Evolutionary conservation across 2,329 filamentous ascomycete genomes (phyloP).

Genomic region (Tympanopsis confertula): DNA sequence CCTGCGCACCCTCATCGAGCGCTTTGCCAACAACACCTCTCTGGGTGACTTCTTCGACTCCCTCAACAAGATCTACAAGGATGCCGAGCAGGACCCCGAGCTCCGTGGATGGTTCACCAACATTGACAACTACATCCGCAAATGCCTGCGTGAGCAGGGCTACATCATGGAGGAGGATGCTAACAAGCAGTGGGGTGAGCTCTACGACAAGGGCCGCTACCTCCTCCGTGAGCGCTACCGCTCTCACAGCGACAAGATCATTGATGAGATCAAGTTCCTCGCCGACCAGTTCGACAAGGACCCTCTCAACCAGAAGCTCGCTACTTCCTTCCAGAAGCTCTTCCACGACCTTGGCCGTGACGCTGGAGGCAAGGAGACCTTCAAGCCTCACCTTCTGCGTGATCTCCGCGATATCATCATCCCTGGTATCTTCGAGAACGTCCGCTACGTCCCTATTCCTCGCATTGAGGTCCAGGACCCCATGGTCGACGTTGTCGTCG

Average conservation of each 20-base stretch:
- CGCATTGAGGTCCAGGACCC: constrained; percentile 85
- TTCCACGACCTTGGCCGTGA: constrained; percentile 84
- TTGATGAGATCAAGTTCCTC: constrained; percentile 85
- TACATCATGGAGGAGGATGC: constrained; percentile 77
- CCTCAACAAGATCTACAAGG: constrained; percentile 73
- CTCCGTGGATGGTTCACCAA: constrained; percentile 81
- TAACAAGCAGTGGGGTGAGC: constrained; percentile 67
- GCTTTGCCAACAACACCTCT: constrained; percentile 90
- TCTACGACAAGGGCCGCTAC: constrained; percentile 78
- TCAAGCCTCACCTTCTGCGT: constrained; percentile 88
- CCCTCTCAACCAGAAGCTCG: constrained; percentile 73
- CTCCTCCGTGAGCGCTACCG: constrained; percentile 83
- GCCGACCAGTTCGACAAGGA: constrained; percentile 83
- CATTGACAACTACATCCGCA: constrained; percentile 67
- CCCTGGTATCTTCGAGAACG: constrained; percentile 68
- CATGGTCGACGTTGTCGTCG: constrained; percentile 73
- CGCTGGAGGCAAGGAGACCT: constrained; percentile 68
- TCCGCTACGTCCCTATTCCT: constrained; percentile 83
- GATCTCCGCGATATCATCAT: constrained; percentile 81
- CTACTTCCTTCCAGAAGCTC: constrained; percentile 64
- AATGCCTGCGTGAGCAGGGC: constrained; percentile 76
- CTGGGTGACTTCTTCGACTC: constrained; percentile 75
- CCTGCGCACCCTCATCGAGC: constrained; percentile 76
- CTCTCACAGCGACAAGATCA: constrained; percentile 70
- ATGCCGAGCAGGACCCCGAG: constrained; percentile 77